These are phyloP conservation scores for Colletotrichum karsti DNA, from an alignment of 2,329 filamentous ascomycete species.

Conservation along the genomic window DNA sequence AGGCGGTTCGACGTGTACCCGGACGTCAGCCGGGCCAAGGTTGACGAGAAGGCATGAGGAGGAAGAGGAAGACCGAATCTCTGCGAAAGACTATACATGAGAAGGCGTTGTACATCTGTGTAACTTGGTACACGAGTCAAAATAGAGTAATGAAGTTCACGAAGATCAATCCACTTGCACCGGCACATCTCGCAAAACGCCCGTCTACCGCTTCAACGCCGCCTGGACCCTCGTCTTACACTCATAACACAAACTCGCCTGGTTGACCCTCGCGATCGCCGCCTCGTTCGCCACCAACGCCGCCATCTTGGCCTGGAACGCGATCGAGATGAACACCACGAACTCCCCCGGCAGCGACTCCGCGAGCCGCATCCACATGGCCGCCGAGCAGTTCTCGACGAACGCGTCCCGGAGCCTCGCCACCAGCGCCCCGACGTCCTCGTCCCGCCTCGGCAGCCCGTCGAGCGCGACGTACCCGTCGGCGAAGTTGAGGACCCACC, in stretches of 20 bases:
- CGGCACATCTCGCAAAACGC: no score
- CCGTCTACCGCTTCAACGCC: not conserved
- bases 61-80: not conserved
- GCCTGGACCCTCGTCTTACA: slow-evolving; percentile 23
- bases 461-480: slow-evolving; percentile 14
- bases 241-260: slow-evolving; percentile 23
- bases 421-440: not conserved
- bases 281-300: slow-evolving; percentile 15
- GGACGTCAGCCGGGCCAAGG: slow-evolving; percentile 70
- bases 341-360: slow-evolving; percentile 3
- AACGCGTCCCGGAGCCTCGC: slow-evolving; percentile 5
- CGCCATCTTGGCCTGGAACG: slow-evolving; percentile 21
- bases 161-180: not conserved
- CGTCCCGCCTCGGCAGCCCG: slow-evolving; percentile 8
- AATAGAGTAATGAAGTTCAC: not conserved
- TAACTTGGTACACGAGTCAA: not conserved
- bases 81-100: not conserved
- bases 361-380: slow-evolving; percentile 7
- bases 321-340: slow-evolving; percentile 14
- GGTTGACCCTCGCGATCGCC: slow-evolving; percentile 18
- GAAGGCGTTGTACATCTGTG: not conserved
- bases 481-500: slow-evolving; percentile 21
- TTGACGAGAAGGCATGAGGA: not conserved
- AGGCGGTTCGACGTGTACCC: slow-evolving; percentile 95
- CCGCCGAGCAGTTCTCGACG: slow-evolving; percentile 5